Conservation (phyloP, 441 rosid species). For the Jatropha multifida region DNA sequence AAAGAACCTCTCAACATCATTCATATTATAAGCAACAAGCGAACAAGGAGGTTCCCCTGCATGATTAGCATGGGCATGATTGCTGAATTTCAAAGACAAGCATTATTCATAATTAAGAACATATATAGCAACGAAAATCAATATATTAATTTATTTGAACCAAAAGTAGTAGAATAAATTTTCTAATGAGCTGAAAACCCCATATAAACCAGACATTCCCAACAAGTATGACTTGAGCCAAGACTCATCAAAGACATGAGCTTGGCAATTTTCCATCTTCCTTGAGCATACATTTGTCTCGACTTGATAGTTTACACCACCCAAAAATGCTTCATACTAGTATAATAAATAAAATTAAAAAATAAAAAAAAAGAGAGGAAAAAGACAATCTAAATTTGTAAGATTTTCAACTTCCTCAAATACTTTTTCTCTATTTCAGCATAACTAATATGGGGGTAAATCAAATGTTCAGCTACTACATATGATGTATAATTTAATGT, state of each 20-base stretch:
- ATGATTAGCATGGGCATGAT: constrained; percentile 23
- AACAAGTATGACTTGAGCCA: not conserved
- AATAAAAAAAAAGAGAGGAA: not conserved
- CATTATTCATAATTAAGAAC: not conserved
- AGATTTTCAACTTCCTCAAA: not conserved
- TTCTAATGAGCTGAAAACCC: not conserved
- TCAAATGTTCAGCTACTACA: not conserved
- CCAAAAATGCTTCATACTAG: not conserved
- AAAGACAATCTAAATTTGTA: not conserved
- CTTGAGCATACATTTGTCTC: not conserved
- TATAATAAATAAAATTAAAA: not conserved
- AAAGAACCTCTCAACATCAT: constrained; percentile 77
- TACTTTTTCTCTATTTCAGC: not conserved
- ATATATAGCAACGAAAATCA: not conserved
- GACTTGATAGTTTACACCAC: not conserved
- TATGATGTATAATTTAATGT: not conserved
- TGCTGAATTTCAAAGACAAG: constrained; percentile 16
- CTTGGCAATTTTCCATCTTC: not conserved
- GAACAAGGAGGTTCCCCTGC: constrained; percentile 94
- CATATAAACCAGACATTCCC: not conserved
- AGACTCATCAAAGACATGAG: not conserved
- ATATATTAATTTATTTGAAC: not conserved
- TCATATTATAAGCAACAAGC: constrained; percentile 49
- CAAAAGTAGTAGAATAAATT: not conserved
- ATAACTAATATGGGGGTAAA: not conserved